Percentiles rank a stretch among this genome's conserved stretches.
Evolutionary conservation across 106 monocot genomes (phyloP).

Genomic region (Amphibolis antarctica): DNA sequence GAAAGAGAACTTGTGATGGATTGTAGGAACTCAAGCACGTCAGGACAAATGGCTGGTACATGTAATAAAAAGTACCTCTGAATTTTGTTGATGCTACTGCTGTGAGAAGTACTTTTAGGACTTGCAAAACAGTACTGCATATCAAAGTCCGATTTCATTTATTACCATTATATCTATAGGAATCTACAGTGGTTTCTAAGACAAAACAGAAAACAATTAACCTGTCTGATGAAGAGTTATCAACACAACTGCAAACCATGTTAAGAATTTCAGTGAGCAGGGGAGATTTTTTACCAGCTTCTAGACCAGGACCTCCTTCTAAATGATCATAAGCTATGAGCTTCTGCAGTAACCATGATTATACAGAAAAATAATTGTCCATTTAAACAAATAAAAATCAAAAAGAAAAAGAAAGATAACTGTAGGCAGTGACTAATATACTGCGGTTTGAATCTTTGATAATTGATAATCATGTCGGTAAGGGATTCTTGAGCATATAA

Average conservation of each 20-base stretch:
- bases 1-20: neutral
- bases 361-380: neutral
- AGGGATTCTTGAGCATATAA: too few species aligned
- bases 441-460: too few species aligned
- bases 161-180: neutral
- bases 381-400: too few species aligned
- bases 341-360: constrained; percentile 49
- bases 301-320: constrained; percentile 93
- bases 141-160: constrained; percentile 5
- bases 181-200: neutral
- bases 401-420: too few species aligned
- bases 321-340: constrained; percentile 98
- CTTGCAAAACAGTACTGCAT: constrained; percentile 85
- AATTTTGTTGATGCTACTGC: constrained; percentile 90
- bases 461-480: too few species aligned
- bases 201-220: constrained; percentile 6
- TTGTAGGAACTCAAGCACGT: neutral
- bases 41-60: neutral
- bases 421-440: too few species aligned
- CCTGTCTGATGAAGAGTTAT: constrained; percentile 88
- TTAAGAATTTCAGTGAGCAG: constrained; percentile 75
- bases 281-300: constrained; percentile 60
- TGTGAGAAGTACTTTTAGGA: constrained; percentile 91
- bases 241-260: constrained; percentile 81
- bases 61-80: constrained; percentile 39